These are phyloP conservation scores for Chrysoporthe deuterocubensis DNA, from an alignment of 2,329 filamentous ascomycete species.

Conservation along the genomic window DNA sequence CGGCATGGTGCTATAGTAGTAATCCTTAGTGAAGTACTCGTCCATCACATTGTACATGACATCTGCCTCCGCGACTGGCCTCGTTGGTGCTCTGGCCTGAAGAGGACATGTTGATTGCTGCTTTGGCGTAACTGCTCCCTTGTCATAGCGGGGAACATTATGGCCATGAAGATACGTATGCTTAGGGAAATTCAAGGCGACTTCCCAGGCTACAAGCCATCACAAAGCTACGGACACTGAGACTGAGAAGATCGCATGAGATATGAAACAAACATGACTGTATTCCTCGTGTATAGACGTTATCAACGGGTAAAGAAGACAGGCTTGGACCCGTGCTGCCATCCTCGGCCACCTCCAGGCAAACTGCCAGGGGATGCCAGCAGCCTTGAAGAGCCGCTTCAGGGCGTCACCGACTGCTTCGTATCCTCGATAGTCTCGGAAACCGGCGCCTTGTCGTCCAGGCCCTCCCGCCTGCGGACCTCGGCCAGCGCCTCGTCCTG, in stretches of 20 bases:
- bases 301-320: neutral
- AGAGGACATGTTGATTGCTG: neutral
- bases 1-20: neutral
- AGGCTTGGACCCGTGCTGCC: neutral
- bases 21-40: neutral
- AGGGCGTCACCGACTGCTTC: slow-evolving; percentile 29
- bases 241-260: too few relatives aligned
- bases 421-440: slow-evolving; percentile 28
- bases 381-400: neutral
- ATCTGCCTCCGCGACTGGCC: neutral
- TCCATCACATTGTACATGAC: neutral
- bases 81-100: neutral
- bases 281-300: too few relatives aligned
- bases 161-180: too few relatives aligned
- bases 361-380: neutral
- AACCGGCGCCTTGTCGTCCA: slow-evolving; percentile 20
- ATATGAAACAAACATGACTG: too few relatives aligned
- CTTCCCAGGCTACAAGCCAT: too few relatives aligned
- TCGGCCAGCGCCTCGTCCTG: slow-evolving; percentile 35
- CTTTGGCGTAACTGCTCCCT: too few relatives aligned
- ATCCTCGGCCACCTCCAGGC: neutral
- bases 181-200: too few relatives aligned
- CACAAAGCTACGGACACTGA: too few relatives aligned
- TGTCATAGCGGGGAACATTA: too few relatives aligned
- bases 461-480: slow-evolving; percentile 26